Evolutionary conservation across 352 stramenopile species (phyloP), one percentile per base, ranked within the genome.

Genomic region (Phytophthora megakarya): DNA sequence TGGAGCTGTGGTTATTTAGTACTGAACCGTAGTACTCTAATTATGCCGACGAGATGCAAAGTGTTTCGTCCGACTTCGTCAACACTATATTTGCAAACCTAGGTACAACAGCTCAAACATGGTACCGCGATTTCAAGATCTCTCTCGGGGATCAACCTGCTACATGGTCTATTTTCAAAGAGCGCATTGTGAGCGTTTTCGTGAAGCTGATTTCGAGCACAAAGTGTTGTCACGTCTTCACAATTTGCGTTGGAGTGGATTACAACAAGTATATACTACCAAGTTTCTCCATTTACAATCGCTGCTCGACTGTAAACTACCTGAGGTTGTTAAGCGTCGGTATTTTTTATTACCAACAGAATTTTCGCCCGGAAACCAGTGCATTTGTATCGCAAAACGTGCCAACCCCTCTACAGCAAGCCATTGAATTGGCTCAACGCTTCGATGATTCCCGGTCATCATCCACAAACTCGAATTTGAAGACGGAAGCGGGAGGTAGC

Each of bases 111-210:
- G 52, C 26, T 23, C 52, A 61, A 25, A 52, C 52, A 5, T 61
- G 52, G 52, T 61, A 46, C 13, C 55, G 25, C 2, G 44, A 56
- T 23, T 57, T 64, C 18, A 64, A 64, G 16, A 22, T 64, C 0
- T 56, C 55, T 3, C 44, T 64, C 15, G 32, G 44, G 23, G 33
- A 54, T 13, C 44, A 64, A n/a, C 55, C 55, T n/a, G 55, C 44
- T 22, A 55, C 43, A 16, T 54, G 55, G 55, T 15, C 23, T 18
- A 32, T 55, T 15, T 55, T 64, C 11, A 56, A 60, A 37, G 28
- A 35, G 13, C 3, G 19, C 3, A 46, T 56, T 38, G 47, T 23
- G 30, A 37, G 43, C 43, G 13, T 15, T 49, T 18, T 25, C 43
- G 43, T n/a, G 46, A 54, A 35, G 18, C 32, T 26, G 30, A 50